These are phyloP conservation scores for Elongisporangium undulatum DNA, from an alignment of 352 stramenopile genomes.

Conservation along the genomic window DNA sequence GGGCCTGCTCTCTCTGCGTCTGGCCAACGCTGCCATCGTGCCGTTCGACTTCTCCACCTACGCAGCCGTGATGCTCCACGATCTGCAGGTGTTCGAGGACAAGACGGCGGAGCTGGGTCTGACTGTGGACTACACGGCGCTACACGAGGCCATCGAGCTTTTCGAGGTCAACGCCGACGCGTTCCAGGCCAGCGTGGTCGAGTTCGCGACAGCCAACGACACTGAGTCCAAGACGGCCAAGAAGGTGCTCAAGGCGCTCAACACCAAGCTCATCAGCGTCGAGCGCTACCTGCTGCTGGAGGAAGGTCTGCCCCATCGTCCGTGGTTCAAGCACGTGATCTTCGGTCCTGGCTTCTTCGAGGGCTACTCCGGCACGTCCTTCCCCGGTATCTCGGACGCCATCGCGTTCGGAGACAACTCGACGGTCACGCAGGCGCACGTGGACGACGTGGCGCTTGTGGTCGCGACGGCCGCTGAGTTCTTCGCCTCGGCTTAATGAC, in stretches of 20 bases:
- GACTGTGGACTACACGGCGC: conserved; percentile 21
- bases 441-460: conserved; percentile 15
- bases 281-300: conserved; percentile 27
- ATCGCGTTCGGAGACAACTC: conserved; percentile 18
- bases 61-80: conserved; percentile 46
- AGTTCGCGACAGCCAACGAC: conserved; percentile 6
- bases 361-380: conserved; percentile 29
- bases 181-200: conserved; percentile 13
- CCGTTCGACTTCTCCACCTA: conserved; percentile 78
- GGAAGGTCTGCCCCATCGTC: conserved; percentile 26
- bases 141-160: conserved; percentile 36
- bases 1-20: conserved; percentile 47
- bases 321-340: conserved; percentile 42
- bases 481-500: background rate
- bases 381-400: conserved; percentile 20
- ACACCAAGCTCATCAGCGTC: conserved; percentile 27
- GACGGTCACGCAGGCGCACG: conserved; percentile 14
- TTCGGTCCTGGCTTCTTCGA: conserved; percentile 40
- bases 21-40: conserved; percentile 47
- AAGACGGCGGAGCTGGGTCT: conserved; percentile 12
- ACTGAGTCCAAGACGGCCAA: conserved; percentile 8
- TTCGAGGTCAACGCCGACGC: conserved; percentile 20
- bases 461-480: conserved; percentile 13
- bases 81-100: conserved; percentile 24
- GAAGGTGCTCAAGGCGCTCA: conserved; percentile 15